These are phyloP conservation scores for Ormosia semicastrata DNA, from an alignment of 306 rosid genomes.

Conservation along the genomic window DNA sequence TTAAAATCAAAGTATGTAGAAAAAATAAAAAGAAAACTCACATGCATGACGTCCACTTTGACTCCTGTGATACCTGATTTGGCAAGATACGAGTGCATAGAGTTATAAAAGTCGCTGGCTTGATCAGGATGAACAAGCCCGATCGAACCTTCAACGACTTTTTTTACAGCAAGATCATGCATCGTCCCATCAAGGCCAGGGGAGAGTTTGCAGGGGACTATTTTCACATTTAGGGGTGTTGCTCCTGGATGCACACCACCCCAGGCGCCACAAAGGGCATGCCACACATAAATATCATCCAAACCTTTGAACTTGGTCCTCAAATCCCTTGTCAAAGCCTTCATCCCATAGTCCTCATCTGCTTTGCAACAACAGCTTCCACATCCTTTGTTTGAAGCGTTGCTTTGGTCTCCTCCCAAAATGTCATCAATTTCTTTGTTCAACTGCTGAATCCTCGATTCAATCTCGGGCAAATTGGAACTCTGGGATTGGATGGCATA, in stretches of 20 bases:
- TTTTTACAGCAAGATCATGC: slow-evolving; percentile 74
- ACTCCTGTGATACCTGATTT: slow-evolving; percentile 73
- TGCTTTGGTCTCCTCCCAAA: slow-evolving; percentile 35
- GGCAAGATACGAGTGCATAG: slow-evolving; percentile 81
- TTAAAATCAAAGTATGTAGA: not conserved
- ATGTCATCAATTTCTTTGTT: slow-evolving; percentile 55
- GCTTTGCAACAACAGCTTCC: slow-evolving; percentile 21
- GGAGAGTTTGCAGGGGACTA: slow-evolving; percentile 60
- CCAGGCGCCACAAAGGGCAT: slow-evolving; percentile 87
- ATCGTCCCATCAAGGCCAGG: slow-evolving; percentile 76
- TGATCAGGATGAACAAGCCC: slow-evolving; percentile 82
- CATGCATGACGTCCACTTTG: slow-evolving; percentile 85
- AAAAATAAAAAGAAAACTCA: slow-evolving; percentile 18
- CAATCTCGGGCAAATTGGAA: slow-evolving; percentile 32
- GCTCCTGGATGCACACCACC: slow-evolving; percentile 88
- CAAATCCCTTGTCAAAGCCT: slow-evolving; percentile 76
- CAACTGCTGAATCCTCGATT: slow-evolving; percentile 43
- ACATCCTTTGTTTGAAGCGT: not conserved
- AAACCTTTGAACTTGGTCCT: slow-evolving; percentile 60
- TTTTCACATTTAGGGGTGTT: slow-evolving; percentile 51
- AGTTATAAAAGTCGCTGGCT: slow-evolving; percentile 59
- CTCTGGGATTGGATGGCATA: slow-evolving; percentile 37
- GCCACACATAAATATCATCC: slow-evolving; percentile 85
- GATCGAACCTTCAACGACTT: slow-evolving; percentile 59
- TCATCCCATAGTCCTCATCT: slow-evolving; percentile 45